Evolutionary conservation across 1,284 basidiomycete genomes (phyloP).

Genomic region (Cutaneotrichosporon sp.): DNA sequence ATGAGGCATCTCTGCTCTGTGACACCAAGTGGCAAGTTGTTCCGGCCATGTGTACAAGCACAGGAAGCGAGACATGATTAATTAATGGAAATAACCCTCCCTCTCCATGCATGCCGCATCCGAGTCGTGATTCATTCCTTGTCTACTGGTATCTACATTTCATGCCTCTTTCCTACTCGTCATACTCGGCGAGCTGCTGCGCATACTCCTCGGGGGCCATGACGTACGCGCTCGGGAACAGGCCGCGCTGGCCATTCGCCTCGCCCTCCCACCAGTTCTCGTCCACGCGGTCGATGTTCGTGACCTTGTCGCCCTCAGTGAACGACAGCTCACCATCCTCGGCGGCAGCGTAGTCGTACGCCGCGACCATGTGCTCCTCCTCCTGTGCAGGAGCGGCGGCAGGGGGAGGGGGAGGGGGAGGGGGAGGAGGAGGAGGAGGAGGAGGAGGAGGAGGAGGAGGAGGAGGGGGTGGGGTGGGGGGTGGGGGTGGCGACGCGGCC

Average conservation of each 20-base stretch:
- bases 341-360: conserved; percentile 66
- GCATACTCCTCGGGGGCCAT: conserved; percentile 29
- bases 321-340: conserved; percentile 89
- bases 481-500: background rate
- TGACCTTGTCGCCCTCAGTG: conserved; percentile 73
- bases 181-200: conserved; percentile 10
- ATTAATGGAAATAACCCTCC: too few relatives aligned
- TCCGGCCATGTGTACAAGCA: too few relatives aligned
- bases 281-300: conserved; percentile 55
- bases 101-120: too few relatives aligned
- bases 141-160: conserved; percentile 1
- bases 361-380: conserved; percentile 34
- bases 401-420: conserved; percentile 39
- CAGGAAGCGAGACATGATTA: too few relatives aligned
- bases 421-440: conserved; percentile 40
- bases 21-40: too few relatives aligned
- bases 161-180: conserved; percentile 3
- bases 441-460: conserved; percentile 45
- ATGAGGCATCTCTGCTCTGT: too few relatives aligned
- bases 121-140: background rate
- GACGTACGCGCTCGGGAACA: conserved; percentile 65
- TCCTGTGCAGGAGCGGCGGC: conserved; percentile 19
- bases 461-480: conserved; percentile 28
- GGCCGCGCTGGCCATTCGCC: conserved; percentile 65
- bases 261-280: conserved; percentile 90